Conservation (phyloP, 805 yeast genomes). For the Zygotorulaspora danielsina region DNA sequence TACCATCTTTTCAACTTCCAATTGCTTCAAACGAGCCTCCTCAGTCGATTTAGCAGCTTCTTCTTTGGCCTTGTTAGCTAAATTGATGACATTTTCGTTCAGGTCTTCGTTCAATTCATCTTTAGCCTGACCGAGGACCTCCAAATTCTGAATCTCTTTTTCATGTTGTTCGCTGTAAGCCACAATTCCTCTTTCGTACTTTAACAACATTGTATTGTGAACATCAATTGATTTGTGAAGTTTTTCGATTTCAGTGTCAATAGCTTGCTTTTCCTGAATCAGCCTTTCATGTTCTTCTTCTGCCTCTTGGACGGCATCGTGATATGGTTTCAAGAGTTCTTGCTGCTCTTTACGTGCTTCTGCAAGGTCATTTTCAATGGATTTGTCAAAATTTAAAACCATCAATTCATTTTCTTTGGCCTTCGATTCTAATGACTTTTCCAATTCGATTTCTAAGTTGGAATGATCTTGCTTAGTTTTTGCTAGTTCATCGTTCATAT, state of each 20-base stretch:
- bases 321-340: slow-evolving; percentile 41
- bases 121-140: slow-evolving; percentile 33
- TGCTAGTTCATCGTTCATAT: slow-evolving; percentile 41
- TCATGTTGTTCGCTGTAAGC: slow-evolving; percentile 29
- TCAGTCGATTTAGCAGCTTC: slow-evolving; percentile 34
- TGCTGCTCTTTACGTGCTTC: slow-evolving; percentile 33
- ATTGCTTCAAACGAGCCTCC: slow-evolving; percentile 37
- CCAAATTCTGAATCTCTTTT: slow-evolving; percentile 33
- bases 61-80: slow-evolving; percentile 37
- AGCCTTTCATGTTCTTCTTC: slow-evolving; percentile 35
- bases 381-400: slow-evolving; percentile 29
- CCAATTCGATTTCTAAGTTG: slow-evolving; percentile 40
- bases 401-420: slow-evolving; percentile 23
- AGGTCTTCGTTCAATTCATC: slow-evolving; percentile 26
- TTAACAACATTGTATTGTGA: slow-evolving; percentile 36
- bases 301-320: slow-evolving; percentile 40
- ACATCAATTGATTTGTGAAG: slow-evolving; percentile 35
- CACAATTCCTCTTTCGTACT: slow-evolving; percentile 34
- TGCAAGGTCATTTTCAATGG: slow-evolving; percentile 29
- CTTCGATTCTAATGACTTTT: slow-evolving; percentile 34
- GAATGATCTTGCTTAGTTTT: slow-evolving; percentile 33
- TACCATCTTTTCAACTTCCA: slow-evolving; percentile 38
- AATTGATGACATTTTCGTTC: slow-evolving; percentile 22
- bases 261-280: slow-evolving; percentile 36
- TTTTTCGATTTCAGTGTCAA: slow-evolving; percentile 42